These are phyloP conservation scores for Funneliformis geosporum DNA, from an alignment of 192 early-diverging fungal genomes.

Conservation along the genomic window DNA sequence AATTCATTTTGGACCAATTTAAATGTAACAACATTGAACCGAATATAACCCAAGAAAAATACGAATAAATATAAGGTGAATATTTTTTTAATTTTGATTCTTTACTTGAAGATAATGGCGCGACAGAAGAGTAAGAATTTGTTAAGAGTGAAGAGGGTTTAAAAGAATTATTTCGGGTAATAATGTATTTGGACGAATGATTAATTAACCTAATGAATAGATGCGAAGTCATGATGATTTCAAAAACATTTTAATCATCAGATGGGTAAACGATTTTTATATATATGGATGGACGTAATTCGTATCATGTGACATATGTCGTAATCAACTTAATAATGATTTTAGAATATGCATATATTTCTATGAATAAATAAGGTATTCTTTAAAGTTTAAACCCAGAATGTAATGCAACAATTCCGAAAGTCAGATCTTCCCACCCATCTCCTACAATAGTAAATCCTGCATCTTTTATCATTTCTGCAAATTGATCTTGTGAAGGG, in stretches of 20 bases:
- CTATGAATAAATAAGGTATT: too few species aligned
- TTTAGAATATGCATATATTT: too few species aligned
- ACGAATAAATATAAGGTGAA: background rate
- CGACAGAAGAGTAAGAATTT: background rate
- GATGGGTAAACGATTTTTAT: too few species aligned
- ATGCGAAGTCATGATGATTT: background rate
- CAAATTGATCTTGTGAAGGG: constrained; percentile 87
- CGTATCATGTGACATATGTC: too few species aligned
- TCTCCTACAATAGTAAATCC: constrained; percentile 88
- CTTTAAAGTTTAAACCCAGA: constrained; percentile 88
- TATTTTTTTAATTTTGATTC: background rate
- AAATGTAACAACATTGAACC: background rate
- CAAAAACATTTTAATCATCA: too few species aligned
- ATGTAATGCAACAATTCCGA: constrained; percentile 97
- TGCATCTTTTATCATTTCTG: constrained; percentile 82
- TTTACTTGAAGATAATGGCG: background rate
- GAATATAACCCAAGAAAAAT: background rate
- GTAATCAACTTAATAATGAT: too few species aligned
- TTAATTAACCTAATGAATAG: background rate
- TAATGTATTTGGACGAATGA: background rate
- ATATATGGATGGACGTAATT: too few species aligned
- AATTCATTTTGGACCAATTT: background rate
- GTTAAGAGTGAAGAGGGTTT: background rate
- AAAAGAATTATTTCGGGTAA: background rate
- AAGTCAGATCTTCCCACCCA: constrained; percentile 93